These are phyloP conservation scores for Amanita rimosa DNA, from an alignment of 768 basidiomycete species.

Conservation along the genomic window DNA sequence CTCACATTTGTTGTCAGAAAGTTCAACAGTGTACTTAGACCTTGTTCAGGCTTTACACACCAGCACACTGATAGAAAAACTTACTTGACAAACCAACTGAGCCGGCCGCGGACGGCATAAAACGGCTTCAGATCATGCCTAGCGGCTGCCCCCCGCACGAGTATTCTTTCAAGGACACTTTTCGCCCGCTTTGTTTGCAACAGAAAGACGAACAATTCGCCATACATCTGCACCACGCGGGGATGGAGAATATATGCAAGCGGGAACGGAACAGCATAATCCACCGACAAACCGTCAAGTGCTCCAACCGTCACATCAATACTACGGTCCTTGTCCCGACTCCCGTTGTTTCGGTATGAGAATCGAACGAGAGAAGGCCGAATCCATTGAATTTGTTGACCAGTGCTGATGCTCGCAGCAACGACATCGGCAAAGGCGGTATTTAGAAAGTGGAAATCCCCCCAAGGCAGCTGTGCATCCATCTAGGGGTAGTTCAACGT, in stretches of 20 bases:
- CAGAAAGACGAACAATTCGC: slow-evolving; percentile 58
- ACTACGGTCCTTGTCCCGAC: slow-evolving; percentile 30
- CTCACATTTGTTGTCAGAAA: slow-evolving; percentile 67
- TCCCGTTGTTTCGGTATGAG: slow-evolving; percentile 39
- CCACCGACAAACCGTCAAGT: slow-evolving; percentile 57
- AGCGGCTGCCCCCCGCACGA: slow-evolving; percentile 42
- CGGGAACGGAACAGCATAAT: slow-evolving; percentile 77
- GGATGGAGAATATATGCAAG: slow-evolving; percentile 69
- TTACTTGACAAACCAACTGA: slow-evolving; percentile 83
- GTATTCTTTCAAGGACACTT: slow-evolving; percentile 54
- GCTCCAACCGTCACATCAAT: slow-evolving; percentile 46
- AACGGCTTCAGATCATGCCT: slow-evolving; percentile 52
- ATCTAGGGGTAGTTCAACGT: slow-evolving; percentile 32
- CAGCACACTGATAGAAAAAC: slow-evolving; percentile 15
- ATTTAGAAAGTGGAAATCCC: slow-evolving; percentile 78
- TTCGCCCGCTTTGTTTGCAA: slow-evolving; percentile 70
- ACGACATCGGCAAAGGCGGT: slow-evolving; percentile 62
- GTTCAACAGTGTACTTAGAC: slow-evolving; percentile 45
- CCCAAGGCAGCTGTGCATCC: slow-evolving; percentile 63
- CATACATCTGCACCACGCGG: slow-evolving; percentile 41
- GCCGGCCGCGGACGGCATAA: slow-evolving; percentile 63
- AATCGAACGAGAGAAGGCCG: slow-evolving; percentile 62
- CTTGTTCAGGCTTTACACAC: background rate
- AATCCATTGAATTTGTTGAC: slow-evolving; percentile 39
- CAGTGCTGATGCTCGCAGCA: slow-evolving; percentile 28